Evolutionary conservation across 2,329 filamentous ascomycete species (phyloP), one percentile per base, ranked within the genome.

Genomic region (Xylaria sp.): DNA sequence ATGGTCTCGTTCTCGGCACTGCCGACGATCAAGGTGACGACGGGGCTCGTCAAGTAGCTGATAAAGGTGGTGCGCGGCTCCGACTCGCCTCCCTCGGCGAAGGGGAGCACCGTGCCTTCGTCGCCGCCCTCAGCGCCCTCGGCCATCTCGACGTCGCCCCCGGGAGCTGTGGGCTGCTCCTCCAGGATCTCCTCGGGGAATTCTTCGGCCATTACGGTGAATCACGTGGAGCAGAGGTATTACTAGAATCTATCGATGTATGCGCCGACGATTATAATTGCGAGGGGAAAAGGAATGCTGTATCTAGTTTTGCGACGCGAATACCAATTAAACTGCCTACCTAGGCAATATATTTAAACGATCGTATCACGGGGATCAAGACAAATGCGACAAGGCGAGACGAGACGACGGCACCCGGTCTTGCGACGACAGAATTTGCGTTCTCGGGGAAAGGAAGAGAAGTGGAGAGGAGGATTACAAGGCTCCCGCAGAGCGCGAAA

Each of bases 1-100:
- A 89, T 84, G 10, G 88, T 89, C 75, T 88, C 85, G 1, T 82
- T 79, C 4, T 89, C 88, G 65, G 85, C 89, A 57, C 82, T 81
- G 13, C 91, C 91, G 23, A 94, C 84, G n/a, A 89, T 77, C 34
- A 94, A 81, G 18, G 89, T 89, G 39, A 94, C 88, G 12, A 93
- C 84, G 0, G 92, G 91, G 71, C 90, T 93, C 71, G 84, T 86
- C 25, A 94, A 84, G 75, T 91, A 92, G 76, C 83, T 85, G 59
- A 86, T 79, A 74, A 89, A 90, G 44, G 80, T 82, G 6, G 77
- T 73, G 73, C 84, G 83, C 63, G 81, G 77, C 18, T 76, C 76
- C 1, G 77, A 74, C 15, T 73, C 72, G 54, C 78, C 77, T 13
- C 79, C 80, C 48, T 81, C 80, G 46, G 81, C 79, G 41, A 83